Base-by-base conservation (phyloP, 2,329 filamentous ascomycete genomes). In the Colletotrichum cordylinicola region DNA sequence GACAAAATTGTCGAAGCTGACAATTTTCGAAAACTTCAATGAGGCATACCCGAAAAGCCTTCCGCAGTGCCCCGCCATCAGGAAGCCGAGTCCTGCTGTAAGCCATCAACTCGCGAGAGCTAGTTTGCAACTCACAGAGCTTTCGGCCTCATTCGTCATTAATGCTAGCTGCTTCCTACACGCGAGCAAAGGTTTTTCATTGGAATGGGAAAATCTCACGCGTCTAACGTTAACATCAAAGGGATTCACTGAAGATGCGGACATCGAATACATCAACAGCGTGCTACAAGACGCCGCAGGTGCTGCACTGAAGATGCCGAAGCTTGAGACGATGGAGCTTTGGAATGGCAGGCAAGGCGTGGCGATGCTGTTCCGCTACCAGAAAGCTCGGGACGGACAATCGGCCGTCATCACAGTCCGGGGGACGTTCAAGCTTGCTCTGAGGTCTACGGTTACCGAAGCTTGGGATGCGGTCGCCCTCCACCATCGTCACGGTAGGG, bases 1-100 rank as follows among this genome's bases (percentile, higher is more conserved):
- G 60, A 80, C 77, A 31, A 75, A 78, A 75, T 75, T 83, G 70
- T 67, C 75, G 67, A 84, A 80, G 66, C 77, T 85, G 8, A 78
- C 79, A 66, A 78, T 85, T 60, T 85, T 85, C 73, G 81, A 84
- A 78, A 85, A 84, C 75, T 82, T 83, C 76, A 80, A 84, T 70
- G 73, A 84, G 79, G 48, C 55, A 65, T 84, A 83, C 76, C 70
- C 80, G 68, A 56, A 70, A 78, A 76, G 29, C 43, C 79, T 65
- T 69, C 67, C 16, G 43, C 5, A 67, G 15, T 58, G 66, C 70
- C 74, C 75, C 52, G 70, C 72, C 76, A 71, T 81, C 62, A 77
- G 81, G 60, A 74, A 75, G 33, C 79, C 81, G 74, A 76, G 70
- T 61, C 75, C 78, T 35, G 78, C 27, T 48, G 71, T 84, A 27